Evolutionary conservation across 2,329 filamentous ascomycete genomes (phyloP).

Genomic region (Penicillium sp.): DNA sequence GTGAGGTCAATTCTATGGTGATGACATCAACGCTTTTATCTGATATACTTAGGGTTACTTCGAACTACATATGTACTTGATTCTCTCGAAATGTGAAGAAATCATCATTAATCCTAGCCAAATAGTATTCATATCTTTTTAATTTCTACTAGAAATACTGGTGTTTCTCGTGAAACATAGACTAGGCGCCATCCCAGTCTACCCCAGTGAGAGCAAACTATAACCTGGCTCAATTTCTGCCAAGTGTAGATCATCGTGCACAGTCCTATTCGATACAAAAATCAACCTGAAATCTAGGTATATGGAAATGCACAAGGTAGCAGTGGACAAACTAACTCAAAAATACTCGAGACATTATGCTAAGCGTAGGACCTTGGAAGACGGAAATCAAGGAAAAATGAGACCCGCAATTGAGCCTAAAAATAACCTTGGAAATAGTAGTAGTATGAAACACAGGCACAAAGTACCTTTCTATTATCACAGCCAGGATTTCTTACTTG

Average conservation of each 20-base stretch:
- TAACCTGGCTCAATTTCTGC: background rate
- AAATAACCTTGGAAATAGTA: background rate
- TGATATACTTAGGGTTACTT: background rate
- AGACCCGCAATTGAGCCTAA: constrained; percentile 1
- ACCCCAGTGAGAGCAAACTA: background rate
- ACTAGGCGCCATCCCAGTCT: background rate
- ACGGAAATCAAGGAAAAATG: constrained; percentile 1
- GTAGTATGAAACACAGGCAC: background rate
- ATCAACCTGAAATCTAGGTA: background rate
- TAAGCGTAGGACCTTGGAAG: background rate
- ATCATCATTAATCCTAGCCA: no score
- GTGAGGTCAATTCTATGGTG: background rate
- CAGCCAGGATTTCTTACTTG: background rate
- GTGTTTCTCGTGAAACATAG: background rate
- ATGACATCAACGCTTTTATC: constrained; percentile 5
- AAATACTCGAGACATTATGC: background rate
- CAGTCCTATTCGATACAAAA: background rate
- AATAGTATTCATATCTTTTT: background rate
- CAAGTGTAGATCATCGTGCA: background rate
- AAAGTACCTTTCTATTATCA: background rate
- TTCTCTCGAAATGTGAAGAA: background rate
- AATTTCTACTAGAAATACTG: background rate
- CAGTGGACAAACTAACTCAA: background rate
- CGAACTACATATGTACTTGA: background rate
- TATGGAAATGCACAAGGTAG: background rate